These are phyloP conservation scores for Leptosphaerulina australis DNA, from an alignment of 2,329 filamentous ascomycete species.

Conservation along the genomic window DNA sequence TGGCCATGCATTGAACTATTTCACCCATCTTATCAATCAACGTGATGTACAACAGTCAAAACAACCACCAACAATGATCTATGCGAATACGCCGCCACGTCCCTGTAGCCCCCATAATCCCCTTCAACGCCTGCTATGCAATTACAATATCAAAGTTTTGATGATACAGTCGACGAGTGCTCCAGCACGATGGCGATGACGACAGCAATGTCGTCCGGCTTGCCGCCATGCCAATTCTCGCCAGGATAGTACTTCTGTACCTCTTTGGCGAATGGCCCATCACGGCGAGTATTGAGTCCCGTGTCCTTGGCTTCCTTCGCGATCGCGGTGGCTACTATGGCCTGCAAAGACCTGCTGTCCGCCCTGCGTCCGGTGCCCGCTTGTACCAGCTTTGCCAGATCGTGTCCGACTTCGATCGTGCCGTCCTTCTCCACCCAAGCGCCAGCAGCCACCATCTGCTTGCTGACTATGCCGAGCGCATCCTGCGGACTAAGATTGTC, in stretches of 20 bases:
- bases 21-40: neutral
- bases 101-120: neutral
- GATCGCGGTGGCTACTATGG: conserved; percentile 77
- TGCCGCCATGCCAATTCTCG: conserved; percentile 88
- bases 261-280: conserved; percentile 94
- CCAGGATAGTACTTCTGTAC: conserved; percentile 85
- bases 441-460: conserved; percentile 72
- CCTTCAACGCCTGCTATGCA: conserved; percentile 17
- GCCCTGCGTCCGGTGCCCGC: conserved; percentile 52
- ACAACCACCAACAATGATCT: conserved; percentile 2
- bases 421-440: conserved; percentile 71
- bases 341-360: conserved; percentile 68
- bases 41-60: conserved; percentile 12
- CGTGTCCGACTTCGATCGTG: conserved; percentile 61
- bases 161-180: conserved; percentile 19
- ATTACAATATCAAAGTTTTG: conserved; percentile 14
- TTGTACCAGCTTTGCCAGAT: conserved; percentile 61
- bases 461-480: conserved; percentile 78
- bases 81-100: conserved; percentile 9
- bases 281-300: conserved; percentile 77
- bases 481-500: conserved; percentile 95
- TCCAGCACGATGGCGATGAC: conserved; percentile 64
- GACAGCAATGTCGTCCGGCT: conserved; percentile 94
- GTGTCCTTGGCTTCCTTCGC: conserved; percentile 82
- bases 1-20: neutral